Evolutionary conservation across 73 alveolate species (phyloP).

Genomic region (Breviolum minutum): DNA sequence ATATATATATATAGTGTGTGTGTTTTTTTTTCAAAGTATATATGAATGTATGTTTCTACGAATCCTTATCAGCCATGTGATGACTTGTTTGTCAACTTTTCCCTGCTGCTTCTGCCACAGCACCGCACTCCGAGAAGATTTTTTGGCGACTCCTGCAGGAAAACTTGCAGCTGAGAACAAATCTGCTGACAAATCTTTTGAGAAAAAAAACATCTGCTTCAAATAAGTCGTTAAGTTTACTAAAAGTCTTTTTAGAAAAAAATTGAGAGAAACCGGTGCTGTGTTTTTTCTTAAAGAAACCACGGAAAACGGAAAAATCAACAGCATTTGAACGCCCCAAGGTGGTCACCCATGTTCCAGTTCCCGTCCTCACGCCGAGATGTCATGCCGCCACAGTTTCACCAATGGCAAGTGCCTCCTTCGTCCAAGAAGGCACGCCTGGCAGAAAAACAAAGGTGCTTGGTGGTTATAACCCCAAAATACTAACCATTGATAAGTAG

Average conservation of each 20-base stretch:
- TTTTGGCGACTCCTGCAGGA: neutral
- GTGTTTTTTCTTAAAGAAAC: too few relatives aligned
- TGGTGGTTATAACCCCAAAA: too few relatives aligned
- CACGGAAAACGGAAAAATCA: neutral
- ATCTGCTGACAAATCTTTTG: neutral
- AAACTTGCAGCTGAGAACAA: too few relatives aligned
- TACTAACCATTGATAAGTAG: too few relatives aligned
- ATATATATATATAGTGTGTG: too few relatives aligned
- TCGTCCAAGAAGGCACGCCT: conserved; percentile 65
- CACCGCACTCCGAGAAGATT: conserved; percentile 71
- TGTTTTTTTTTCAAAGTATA: too few relatives aligned
- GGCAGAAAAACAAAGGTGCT: neutral
- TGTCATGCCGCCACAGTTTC: neutral
- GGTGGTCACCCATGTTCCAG: neutral
- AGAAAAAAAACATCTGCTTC: neutral
- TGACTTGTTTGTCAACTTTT: too few relatives aligned
- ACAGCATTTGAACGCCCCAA: neutral
- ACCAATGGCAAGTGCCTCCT: conserved; percentile 49
- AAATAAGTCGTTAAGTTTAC: neutral
- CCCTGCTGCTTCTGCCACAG: neutral
- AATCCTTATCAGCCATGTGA: too few relatives aligned
- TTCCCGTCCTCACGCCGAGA: neutral
- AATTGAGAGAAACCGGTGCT: too few relatives aligned
- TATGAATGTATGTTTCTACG: too few relatives aligned
- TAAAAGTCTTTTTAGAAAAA: too few relatives aligned